Evolutionary conservation across 2,329 filamentous ascomycete species (phyloP), one percentile per base, ranked within the genome.

Genomic region (Sclerotiophoma versabilis): DNA sequence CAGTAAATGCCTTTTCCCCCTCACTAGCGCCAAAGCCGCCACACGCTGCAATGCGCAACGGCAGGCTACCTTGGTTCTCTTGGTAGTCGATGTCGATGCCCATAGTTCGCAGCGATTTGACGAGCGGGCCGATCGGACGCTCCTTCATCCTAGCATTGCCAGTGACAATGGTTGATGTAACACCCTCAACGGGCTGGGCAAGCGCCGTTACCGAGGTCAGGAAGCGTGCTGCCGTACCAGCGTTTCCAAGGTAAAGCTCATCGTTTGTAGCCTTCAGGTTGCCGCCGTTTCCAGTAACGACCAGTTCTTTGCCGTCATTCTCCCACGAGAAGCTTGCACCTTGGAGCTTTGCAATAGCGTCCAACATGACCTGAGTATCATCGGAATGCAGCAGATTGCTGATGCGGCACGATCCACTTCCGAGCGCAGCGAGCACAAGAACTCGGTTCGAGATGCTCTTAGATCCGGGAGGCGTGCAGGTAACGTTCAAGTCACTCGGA

Each of bases 371-470:
- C 74, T 98, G 92, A 0, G 93, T 96, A 71, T 99, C 95, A 66
- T 98, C 95, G 0, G 95, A 98, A 76, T 97, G 93, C 10, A 99
- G 83, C 26, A 99, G 80, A 67, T 99, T 98, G 75, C 86, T 93
- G 74, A 99, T 90, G 32, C 90, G 88, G 71, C 93, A 97, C 22
- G 88, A 87, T 15, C 95, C 95, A 49, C 86, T 85, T 27, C 93
- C 92, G 26, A 99, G 86, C 11, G 95, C 95, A 37, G 95, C 95
- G 45, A 99, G 83, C n/a, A 99, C 86, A 32, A 99, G 84, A 27
- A 96, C 93, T 37, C 95, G 87, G 76, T 99, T 99, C 0, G 95
- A 99, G 54, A 99, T 92, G 75, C 93, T 97, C 80, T 99, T 99
- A 17, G 95, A 98, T 38, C 95, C 95, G 1, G 95, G 95, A 19